A percentile compares a stretch with the other conserved stretches of the same genome.
Evolutionary conservation across 106 monocot species (phyloP).

Genomic region (Iris macrosiphon): DNA sequence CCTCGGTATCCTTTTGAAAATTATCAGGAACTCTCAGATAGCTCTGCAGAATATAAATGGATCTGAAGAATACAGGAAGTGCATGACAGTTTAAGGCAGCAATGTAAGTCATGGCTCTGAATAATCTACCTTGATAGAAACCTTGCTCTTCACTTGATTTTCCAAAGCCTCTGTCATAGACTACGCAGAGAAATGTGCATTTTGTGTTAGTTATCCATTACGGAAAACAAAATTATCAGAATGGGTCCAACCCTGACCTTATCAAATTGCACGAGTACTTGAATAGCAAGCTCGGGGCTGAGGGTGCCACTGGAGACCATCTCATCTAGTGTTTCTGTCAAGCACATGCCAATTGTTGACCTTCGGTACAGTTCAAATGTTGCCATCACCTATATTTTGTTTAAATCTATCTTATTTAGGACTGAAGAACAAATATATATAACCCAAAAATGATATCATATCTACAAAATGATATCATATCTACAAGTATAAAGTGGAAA

Average conservation of each 20-base stretch:
- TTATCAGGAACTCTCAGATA: too few species aligned
- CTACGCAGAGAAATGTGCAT: slow-evolving; percentile 13
- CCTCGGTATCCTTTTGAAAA: too few species aligned
- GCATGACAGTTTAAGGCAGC: neutral
- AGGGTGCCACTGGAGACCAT: slow-evolving; percentile 69
- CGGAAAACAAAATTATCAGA: neutral
- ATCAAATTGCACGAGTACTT: slow-evolving; percentile 78
- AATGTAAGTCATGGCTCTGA: neutral
- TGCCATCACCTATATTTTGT: slow-evolving; percentile 40
- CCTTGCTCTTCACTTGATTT: slow-evolving; percentile 92
- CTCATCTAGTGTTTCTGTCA: slow-evolving; percentile 74
- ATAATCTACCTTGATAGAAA: slow-evolving; percentile 69
- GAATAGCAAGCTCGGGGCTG: slow-evolving; percentile 71
- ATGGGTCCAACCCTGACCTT: slow-evolving; percentile 27
- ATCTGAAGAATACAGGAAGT: too few species aligned
- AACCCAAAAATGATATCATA: too few species aligned
- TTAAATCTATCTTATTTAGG: too few species aligned
- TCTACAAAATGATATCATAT: too few species aligned
- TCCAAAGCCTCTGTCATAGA: slow-evolving; percentile 95
- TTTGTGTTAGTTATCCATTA: neutral
- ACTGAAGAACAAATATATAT: too few species aligned
- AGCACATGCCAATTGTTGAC: slow-evolving; percentile 73
- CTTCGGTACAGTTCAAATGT: slow-evolving; percentile 75
- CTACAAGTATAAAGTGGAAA: too few species aligned
- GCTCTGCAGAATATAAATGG: too few species aligned